Base-by-base conservation (phyloP, 129 eudicot genomes). In the Arctium minus region DNA sequence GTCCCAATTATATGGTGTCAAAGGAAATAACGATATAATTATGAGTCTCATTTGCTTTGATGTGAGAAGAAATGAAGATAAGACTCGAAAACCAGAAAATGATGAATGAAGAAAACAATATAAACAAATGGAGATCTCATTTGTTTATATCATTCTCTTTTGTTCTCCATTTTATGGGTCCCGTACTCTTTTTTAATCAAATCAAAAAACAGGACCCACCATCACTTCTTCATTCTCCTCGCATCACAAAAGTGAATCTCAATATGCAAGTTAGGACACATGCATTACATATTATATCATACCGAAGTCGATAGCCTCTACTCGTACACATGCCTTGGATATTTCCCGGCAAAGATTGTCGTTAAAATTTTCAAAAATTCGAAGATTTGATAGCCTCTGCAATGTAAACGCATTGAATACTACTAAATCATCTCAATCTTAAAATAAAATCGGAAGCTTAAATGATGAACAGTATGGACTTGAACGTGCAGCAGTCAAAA, bases 371-470 rank as follows among this genome's bases (percentile, higher is more conserved):
- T 92, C 97, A 86, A 89, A 89, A 74, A 96, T 93, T 74, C 97
- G 91, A 79, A 96, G 98, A 89, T 93, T 93, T 48, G 98, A 93
- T 73, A 96, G 85, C 77, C 99, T 86, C 99, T 96, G 94, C 85
- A 90, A 30, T 33, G 73, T 83, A 85, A 56, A 70, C 17, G 62
- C 64, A 36, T 10, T 62, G 4, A 3, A 7, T 6, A 22, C 3
- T 18, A 73, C 4, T 62, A 42, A 13, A 53, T 3, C 13, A 77
- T 18, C 71, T 85, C 11, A 9, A 77, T 22, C 74, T 27, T 56
- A 8, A 71, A 29, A 85, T 15, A 68, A 33, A 48, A 33, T 37
- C 39, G 70, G 5, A 56, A 33, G 22, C 30, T 56, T 40, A 72
- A 32, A 68, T 30, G 18, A 77, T 38, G 18, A 13, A 75, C 33